Base-by-base conservation (phyloP, 208 protist genomes). In the Acanthamoeba castellanii region DNA sequence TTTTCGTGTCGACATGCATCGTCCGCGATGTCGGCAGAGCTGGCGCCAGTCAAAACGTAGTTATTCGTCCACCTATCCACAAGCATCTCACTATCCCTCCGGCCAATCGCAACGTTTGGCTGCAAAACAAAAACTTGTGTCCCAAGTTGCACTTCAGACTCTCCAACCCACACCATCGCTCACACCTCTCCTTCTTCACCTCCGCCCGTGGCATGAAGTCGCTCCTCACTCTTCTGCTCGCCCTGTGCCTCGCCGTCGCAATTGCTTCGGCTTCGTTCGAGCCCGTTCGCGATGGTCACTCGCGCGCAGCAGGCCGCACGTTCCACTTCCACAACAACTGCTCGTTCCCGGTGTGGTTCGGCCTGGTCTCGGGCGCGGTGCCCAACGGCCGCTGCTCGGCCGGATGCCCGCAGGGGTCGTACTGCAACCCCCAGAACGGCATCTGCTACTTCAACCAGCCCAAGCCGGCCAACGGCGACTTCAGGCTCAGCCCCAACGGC, bases 261-360 rank as follows among this genome's bases (percentile, higher is more conserved):
- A 0, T 22, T 3, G 61, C 25, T 9, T 68, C 27, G 13, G 61
- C 61, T 30, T 68, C 61, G 1, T 68, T 68, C 25, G 25, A 68
- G 57, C 57, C 57, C 57, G 22, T 16, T 59, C 2, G 5, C 52
- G 52, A 13, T 2, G 52, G 52, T 22, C 52, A 59, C 45, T 16
- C 22, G 0, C 52, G 52, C 16, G 52, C 52, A 5, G 52, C 30
- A 0, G 66, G 66, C n/a, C 66, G 66, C 66, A 72, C 66, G 13
- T 72, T 72, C 30, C 6, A 37, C n/a, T 72, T 72, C 66, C 13
- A 37, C 66, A 72, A 72, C 66, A 32, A 72, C 66, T 72, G 66
- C 66, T 37, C 66, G 30, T 72, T 72, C 66, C 66, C 66, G 3
- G 66, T 72, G 66, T 72, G 66, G 66, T 72, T 72, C 66, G 66